These are phyloP conservation scores for Glebionis coronaria DNA, from an alignment of 129 eudicot species.

Conservation along the genomic window DNA sequence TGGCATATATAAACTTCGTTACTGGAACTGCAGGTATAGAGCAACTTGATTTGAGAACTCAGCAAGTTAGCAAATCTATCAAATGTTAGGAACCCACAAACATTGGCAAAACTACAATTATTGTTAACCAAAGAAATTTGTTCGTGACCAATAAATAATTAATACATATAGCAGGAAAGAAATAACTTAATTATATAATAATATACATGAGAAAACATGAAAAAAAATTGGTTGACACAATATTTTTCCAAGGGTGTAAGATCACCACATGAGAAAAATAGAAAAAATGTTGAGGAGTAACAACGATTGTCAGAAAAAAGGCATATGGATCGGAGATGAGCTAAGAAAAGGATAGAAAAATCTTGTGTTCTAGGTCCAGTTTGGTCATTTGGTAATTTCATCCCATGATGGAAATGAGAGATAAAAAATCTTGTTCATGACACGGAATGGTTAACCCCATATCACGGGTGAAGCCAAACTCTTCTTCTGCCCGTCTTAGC, in stretches of 20 bases:
- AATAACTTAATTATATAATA: neutral
- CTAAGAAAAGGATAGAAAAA: neutral
- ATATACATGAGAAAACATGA: slow-evolving; percentile 10
- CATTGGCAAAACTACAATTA: too few relatives aligned
- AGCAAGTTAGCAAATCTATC: too few relatives aligned
- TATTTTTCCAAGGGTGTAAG: slow-evolving; percentile 35
- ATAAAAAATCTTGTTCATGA: slow-evolving; percentile 47
- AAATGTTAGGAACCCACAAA: too few relatives aligned
- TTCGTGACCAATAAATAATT: too few relatives aligned
- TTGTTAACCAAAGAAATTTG: too few relatives aligned
- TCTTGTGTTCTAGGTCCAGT: neutral
- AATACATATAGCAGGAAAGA: too few relatives aligned
- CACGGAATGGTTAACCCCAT: slow-evolving; percentile 73
- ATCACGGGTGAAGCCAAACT: slow-evolving; percentile 60
- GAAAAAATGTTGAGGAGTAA: slow-evolving; percentile 7
- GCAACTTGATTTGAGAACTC: too few relatives aligned
- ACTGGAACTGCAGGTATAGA: too few relatives aligned
- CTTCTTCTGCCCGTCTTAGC: slow-evolving; percentile 54
- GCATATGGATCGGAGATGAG: too few relatives aligned
- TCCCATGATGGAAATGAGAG: slow-evolving; percentile 36
- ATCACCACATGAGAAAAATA: slow-evolving; percentile 29
- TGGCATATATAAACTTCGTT: too few relatives aligned
- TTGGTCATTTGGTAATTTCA: slow-evolving; percentile 17
- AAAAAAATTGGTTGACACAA: neutral
- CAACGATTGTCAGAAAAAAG: slow-evolving; percentile 10